Conservation (phyloP, 192 early-diverging fungal genomes). For the Lobosporangium transversale region DNA sequence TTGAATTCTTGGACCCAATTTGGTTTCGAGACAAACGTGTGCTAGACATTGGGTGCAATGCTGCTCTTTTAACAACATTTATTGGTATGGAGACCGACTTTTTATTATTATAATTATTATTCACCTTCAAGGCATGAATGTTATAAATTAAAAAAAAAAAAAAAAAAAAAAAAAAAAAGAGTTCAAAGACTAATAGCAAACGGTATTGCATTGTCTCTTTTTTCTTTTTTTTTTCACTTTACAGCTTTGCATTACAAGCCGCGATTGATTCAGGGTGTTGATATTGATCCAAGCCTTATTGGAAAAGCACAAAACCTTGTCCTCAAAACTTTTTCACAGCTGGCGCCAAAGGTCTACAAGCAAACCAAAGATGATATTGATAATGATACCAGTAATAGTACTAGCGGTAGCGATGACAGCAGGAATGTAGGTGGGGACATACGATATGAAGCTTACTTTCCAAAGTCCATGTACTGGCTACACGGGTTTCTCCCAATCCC, state of each 20-base stretch:
- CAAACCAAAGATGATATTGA: not conserved
- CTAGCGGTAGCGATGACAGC: not conserved
- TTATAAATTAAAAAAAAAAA: no score
- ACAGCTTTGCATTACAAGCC: conserved; percentile 65
- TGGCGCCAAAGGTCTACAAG: conserved; percentile 17
- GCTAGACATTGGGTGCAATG: conserved; percentile 86
- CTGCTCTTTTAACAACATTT: conserved; percentile 67
- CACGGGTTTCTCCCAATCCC: conserved; percentile 33
- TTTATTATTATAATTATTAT: no score
- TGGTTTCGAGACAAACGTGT: conserved; percentile 67
- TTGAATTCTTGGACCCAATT: conserved; percentile 59
- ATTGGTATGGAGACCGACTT: conserved; percentile 53
- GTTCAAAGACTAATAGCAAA: no score
- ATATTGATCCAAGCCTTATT: conserved; percentile 76
- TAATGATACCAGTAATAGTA: not conserved
- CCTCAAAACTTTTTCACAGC: conserved; percentile 54
- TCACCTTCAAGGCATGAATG: no score
- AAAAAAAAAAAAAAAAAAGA: no score
- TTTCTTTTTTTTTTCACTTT: not conserved
- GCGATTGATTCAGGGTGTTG: conserved; percentile 70
- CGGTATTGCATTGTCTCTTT: not conserved
- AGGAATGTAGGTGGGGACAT: not conserved
- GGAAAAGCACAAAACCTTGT: conserved; percentile 62
- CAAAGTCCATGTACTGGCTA: conserved; percentile 20
- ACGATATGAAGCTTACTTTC: conserved; percentile 27